Conservation (phyloP, 352 stramenopile genomes). For the Phytophthora foliorum region DNA sequence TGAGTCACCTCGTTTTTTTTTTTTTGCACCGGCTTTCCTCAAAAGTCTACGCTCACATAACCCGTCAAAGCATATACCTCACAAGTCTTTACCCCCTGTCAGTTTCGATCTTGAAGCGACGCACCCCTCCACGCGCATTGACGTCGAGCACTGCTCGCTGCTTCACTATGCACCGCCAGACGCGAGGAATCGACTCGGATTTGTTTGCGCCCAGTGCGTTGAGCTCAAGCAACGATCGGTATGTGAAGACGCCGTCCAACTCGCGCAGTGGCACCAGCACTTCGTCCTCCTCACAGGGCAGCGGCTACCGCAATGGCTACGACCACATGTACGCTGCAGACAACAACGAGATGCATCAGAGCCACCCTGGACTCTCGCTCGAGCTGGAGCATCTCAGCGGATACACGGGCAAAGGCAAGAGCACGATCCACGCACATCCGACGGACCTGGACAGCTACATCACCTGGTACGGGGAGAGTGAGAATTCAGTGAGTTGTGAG, state of each 20-base stretch:
- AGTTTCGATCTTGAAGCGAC: constrained; percentile 37
- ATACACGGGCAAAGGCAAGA: constrained; percentile 65
- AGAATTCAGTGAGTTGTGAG: neutral
- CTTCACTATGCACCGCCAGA: constrained; percentile 46
- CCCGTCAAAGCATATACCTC: neutral
- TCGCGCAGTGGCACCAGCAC: neutral
- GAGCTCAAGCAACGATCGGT: constrained; percentile 9
- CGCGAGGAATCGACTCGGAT: constrained; percentile 54
- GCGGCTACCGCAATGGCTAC: constrained; percentile 20
- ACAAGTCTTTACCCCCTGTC: constrained; percentile 19
- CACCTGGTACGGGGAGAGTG: constrained; percentile 42
- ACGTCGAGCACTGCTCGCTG: neutral
- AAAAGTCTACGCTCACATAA: neutral
- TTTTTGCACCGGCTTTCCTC: constrained; percentile 3
- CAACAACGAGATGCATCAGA: constrained; percentile 26
- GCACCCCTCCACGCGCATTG: constrained; percentile 12
- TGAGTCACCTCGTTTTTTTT: neutral
- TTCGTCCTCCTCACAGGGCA: constrained; percentile 10
- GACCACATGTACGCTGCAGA: constrained; percentile 22
- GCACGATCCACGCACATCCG: constrained; percentile 64
- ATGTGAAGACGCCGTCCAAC: constrained; percentile 15
- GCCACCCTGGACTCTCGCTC: neutral
- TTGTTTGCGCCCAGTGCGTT: constrained; percentile 58
- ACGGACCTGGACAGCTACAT: constrained; percentile 62
- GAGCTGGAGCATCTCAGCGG: constrained; percentile 45